Percentiles rank a stretch among this genome's conserved stretches.
These are phyloP conservation scores for Chaetomiaceae sp. DNA, from an alignment of 2,329 filamentous ascomycete species.

Conservation along the genomic window DNA sequence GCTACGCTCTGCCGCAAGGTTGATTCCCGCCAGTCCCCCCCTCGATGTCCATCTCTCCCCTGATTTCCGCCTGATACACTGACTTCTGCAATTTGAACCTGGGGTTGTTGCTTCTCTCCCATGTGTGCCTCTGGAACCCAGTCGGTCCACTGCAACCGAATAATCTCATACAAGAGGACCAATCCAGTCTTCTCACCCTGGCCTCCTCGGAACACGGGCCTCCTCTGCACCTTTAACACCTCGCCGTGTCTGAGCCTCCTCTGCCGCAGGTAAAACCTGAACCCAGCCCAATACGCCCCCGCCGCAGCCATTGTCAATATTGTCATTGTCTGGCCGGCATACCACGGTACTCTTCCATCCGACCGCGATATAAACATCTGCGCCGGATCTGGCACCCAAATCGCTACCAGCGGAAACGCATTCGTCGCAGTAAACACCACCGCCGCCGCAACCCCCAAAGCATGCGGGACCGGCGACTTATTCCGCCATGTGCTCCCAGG, in stretches of 20 bases:
- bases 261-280: constrained; percentile 17
- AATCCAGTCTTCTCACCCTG: not conserved
- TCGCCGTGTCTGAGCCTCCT: constrained; percentile 8
- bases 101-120: too few relatives aligned
- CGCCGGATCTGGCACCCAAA: constrained; percentile 18
- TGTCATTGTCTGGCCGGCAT: constrained; percentile 12
- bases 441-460: constrained; percentile 12
- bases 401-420: constrained; percentile 12
- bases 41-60: too few relatives aligned
- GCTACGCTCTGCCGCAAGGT: too few relatives aligned
- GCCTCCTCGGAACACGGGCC: constrained; percentile 16
- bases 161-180: constrained; percentile 21
- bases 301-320: constrained; percentile 9
- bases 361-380: constrained; percentile 10
- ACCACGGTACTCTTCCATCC: constrained; percentile 14
- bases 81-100: too few relatives aligned
- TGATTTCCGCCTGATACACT: too few relatives aligned
- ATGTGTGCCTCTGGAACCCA: constrained; percentile 1
- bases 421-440: constrained; percentile 12
- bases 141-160: constrained; percentile 17
- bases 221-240: constrained; percentile 10
- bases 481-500: constrained; percentile 14
- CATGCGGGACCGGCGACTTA: constrained; percentile 19
- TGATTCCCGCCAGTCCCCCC: too few relatives aligned
- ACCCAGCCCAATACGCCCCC: constrained; percentile 15